Percentiles rank a stretch among this genome's conserved stretches.
Evolutionary conservation across 2,329 filamentous ascomycete species (phyloP).

Genomic region (Penicillium nordicum): DNA sequence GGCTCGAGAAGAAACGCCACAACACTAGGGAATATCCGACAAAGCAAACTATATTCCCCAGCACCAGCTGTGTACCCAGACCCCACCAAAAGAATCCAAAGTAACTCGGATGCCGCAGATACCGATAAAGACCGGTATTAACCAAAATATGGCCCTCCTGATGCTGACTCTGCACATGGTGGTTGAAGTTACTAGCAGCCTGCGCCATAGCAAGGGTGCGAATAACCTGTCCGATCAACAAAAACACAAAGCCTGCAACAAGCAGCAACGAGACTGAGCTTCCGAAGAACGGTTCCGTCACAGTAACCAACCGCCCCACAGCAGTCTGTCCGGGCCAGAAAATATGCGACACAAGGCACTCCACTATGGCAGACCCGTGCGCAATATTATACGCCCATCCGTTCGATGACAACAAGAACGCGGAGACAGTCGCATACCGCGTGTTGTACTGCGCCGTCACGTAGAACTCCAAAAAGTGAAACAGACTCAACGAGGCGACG

Average conservation of each 20-base stretch:
- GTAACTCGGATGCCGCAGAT: conserved; percentile 82
- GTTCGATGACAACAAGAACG: conserved; percentile 82
- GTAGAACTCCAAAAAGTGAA: conserved; percentile 97
- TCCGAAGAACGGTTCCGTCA: conserved; percentile 34
- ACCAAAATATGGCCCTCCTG: conserved; percentile 76
- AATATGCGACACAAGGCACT: conserved; percentile 55
- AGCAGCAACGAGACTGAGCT: conserved; percentile 33
- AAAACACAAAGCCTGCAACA: conserved; percentile 59
- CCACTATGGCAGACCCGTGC: conserved; percentile 68
- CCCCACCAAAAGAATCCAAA: conserved; percentile 99
- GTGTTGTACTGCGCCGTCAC: conserved; percentile 84
- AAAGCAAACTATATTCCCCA: conserved; percentile 81
- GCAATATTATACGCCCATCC: conserved; percentile 81
- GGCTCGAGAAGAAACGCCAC: conserved; percentile 76
- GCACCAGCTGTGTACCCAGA: conserved; percentile 83
- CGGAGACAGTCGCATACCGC: conserved; percentile 63
- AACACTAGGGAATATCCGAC: conserved; percentile 69
- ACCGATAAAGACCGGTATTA: conserved; percentile 72
- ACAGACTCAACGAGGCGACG: conserved; percentile 62
- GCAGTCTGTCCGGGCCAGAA: conserved; percentile 21
- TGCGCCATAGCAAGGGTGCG: conserved; percentile 84
- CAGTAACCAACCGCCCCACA: conserved; percentile 46
- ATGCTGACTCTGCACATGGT: conserved; percentile 67
- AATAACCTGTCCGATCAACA: conserved; percentile 68
- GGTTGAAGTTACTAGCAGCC: conserved; percentile 89